Percentiles rank a stretch among this genome's conserved stretches.
Evolutionary conservation across 257 asterid species (phyloP).

Genomic region (Ligustrum vulgare): DNA sequence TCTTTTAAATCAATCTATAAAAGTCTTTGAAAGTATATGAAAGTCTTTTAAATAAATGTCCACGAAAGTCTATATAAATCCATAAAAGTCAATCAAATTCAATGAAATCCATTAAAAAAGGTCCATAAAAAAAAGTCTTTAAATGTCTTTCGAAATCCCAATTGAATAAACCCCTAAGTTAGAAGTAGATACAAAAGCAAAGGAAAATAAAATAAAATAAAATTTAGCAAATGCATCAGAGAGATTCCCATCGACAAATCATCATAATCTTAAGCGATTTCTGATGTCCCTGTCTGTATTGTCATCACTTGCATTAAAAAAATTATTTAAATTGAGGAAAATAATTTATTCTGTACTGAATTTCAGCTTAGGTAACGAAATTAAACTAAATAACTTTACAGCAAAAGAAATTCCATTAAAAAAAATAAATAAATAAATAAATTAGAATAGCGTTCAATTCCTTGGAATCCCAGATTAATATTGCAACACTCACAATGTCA

Average conservation of each 20-base stretch:
- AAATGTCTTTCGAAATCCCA: too few species aligned
- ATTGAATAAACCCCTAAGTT: too few species aligned
- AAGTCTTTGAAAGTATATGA: too few species aligned
- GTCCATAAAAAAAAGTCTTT: too few species aligned
- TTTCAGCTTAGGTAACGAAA: background rate
- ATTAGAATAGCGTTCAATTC: background rate
- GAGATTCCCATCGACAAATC: constrained; percentile 61
- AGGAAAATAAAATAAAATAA: background rate
- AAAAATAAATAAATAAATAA: background rate
- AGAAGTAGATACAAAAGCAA: background rate
- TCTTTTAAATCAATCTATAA: too few species aligned
- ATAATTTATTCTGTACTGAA: background rate
- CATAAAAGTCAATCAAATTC: too few species aligned
- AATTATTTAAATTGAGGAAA: background rate
- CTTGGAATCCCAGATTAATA: background rate
- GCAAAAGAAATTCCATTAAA: background rate
- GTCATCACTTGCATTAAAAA: constrained; percentile 41
- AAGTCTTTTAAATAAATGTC: too few species aligned
- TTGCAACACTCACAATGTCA: too few species aligned
- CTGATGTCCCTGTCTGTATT: constrained; percentile 68
- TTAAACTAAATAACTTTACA: background rate
- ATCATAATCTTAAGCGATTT: constrained; percentile 31
- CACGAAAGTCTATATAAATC: too few species aligned
- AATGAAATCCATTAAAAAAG: too few species aligned
- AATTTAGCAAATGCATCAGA: constrained; percentile 39